Evolutionary conservation across 2,329 filamentous ascomycete genomes (phyloP).

Genomic region (Cladosporium cucumerinum): DNA sequence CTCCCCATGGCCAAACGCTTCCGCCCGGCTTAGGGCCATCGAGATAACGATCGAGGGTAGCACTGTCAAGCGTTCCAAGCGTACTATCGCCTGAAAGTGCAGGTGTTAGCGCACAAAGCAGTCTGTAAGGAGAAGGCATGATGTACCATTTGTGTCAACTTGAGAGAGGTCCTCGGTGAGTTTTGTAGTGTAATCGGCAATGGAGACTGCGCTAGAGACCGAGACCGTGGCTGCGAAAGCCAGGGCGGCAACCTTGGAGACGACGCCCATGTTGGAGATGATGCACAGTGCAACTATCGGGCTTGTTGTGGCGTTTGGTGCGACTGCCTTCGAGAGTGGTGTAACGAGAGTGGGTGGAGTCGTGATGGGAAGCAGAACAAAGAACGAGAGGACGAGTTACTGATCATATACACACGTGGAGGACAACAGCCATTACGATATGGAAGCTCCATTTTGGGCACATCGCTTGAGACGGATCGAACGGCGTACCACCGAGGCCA

Average conservation of each 20-base stretch:
- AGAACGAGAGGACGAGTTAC: neutral
- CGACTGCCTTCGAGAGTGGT: conserved; percentile 5
- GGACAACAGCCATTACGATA: neutral
- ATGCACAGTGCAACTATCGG: conserved; percentile 15
- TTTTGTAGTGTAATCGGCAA: neutral
- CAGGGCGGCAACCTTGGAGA: conserved; percentile 7
- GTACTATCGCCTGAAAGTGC: conserved; percentile 21
- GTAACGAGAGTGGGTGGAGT: conserved; percentile 12
- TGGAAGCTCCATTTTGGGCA: neutral
- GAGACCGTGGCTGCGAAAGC: conserved; percentile 15
- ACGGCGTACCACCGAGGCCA: conserved; percentile 5
- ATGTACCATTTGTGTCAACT: conserved; percentile 14
- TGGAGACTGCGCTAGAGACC: neutral
- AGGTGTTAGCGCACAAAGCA: conserved; percentile 32
- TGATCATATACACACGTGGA: neutral
- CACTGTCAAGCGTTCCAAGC: conserved; percentile 22
- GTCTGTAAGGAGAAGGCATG: conserved; percentile 15
- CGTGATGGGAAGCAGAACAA: conserved; percentile 4
- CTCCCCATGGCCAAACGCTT: conserved; percentile 30
- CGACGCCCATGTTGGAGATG: conserved; percentile 14
- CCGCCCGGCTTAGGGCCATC: conserved; percentile 22
- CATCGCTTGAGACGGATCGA: neutral
- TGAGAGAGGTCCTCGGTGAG: conserved; percentile 1
- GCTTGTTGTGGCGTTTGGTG: conserved; percentile 11
- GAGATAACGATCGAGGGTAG: conserved; percentile 22